A percentile compares a stretch with the other conserved stretches of the same genome.
Conservation (phyloP, 495 filamentous ascomycete species). For the Cercophora scortea region DNA sequence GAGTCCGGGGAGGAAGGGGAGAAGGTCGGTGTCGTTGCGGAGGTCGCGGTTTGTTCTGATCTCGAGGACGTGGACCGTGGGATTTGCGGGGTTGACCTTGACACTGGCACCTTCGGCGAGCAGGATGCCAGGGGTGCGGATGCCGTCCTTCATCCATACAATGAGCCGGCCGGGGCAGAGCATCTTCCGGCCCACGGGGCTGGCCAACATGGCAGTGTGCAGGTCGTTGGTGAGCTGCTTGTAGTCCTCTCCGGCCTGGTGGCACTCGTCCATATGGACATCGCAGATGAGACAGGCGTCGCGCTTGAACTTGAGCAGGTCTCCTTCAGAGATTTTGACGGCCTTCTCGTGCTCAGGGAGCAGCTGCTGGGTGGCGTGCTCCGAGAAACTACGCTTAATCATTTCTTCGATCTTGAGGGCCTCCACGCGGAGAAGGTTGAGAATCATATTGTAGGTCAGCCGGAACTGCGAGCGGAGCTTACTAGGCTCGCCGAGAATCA, state of each 20-base stretch:
- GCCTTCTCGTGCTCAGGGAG: conserved; percentile 91
- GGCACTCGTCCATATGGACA: conserved; percentile 65
- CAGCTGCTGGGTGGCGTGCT: conserved; percentile 95
- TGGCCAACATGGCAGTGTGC: conserved; percentile 58
- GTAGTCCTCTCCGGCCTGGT: conserved; percentile 72
- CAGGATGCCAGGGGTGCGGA: conserved; percentile 72
- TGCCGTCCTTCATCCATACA: conserved; percentile 61
- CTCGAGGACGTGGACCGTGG: conserved; percentile 69
- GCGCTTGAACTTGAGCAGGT: conserved; percentile 80
- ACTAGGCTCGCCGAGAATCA: conserved; percentile 94
- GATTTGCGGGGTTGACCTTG: conserved; percentile 46
- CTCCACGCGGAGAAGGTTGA: conserved; percentile 91
- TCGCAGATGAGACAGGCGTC: conserved; percentile 81
- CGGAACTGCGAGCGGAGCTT: conserved; percentile 95
- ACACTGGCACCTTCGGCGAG: conserved; percentile 60
- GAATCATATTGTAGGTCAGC: conserved; percentile 98
- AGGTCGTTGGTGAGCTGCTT: conserved; percentile 65
- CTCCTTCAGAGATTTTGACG: conserved; percentile 86
- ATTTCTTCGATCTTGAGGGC: conserved; percentile 98
- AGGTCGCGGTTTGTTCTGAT: conserved; percentile 53
- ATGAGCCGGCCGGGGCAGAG: conserved; percentile 67
- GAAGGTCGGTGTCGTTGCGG: conserved; percentile 66
- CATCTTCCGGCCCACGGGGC: conserved; percentile 72
- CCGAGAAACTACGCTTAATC: conserved; percentile 98
- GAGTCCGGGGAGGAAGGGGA: conserved; percentile 69